These are phyloP conservation scores for Aspergillus baeticus DNA, from an alignment of 495 filamentous ascomycete genomes.

Conservation along the genomic window DNA sequence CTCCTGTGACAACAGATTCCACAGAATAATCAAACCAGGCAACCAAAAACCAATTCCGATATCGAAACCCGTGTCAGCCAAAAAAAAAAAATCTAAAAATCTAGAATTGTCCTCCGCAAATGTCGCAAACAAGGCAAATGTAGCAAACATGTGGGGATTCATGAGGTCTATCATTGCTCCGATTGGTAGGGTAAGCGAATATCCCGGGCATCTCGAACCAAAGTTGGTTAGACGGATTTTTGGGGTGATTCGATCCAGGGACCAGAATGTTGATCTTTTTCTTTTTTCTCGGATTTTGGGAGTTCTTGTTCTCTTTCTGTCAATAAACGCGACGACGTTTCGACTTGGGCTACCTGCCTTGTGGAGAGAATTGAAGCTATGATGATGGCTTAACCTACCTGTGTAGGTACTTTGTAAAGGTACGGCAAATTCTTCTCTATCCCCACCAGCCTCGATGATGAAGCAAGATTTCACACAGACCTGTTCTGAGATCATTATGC, in stretches of 20 bases:
- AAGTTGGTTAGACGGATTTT: not conserved
- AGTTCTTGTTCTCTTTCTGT: not conserved
- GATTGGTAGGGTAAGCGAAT: constrained; percentile 25
- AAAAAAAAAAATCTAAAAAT: constrained; percentile 20
- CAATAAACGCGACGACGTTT: no score
- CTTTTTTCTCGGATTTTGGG: not conserved
- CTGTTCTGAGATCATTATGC: constrained; percentile 53
- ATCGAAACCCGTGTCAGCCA: constrained; percentile 3
- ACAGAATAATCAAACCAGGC: not conserved
- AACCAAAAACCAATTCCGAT: not conserved
- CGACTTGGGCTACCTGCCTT: not conserved
- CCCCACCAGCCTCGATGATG: constrained; percentile 41
- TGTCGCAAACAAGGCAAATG: constrained; percentile 33
- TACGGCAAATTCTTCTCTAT: not conserved
- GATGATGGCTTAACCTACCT: not conserved
- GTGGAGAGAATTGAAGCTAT: not conserved
- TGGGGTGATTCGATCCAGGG: no score
- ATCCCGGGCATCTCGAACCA: not conserved
- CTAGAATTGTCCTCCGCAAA: constrained; percentile 18
- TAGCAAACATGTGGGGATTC: constrained; percentile 8
- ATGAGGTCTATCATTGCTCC: not conserved
- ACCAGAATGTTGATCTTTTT: constrained; percentile 4
- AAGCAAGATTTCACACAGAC: constrained; percentile 56
- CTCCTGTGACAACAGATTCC: not conserved
- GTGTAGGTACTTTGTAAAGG: not conserved